Percentiles rank a stretch among this genome's conserved stretches.
These are phyloP conservation scores for Exobasidium cylindrosporum DNA, from an alignment of 1,284 basidiomycete species.

Conservation along the genomic window DNA sequence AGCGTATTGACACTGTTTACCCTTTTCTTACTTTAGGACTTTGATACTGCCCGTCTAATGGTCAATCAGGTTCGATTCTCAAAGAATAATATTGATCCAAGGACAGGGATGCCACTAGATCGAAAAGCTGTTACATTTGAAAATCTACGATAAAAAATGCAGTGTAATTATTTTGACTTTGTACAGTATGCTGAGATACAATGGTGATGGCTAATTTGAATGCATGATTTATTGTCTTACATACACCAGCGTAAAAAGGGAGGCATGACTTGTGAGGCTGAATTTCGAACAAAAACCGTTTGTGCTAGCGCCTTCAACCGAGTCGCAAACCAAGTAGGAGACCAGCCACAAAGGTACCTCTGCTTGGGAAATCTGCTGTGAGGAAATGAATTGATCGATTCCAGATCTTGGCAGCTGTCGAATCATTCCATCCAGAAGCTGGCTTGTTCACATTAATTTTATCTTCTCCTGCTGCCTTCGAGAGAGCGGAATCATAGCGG, in stretches of 20 bases:
- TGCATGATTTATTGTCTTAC: background rate
- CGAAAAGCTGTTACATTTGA: slow-evolving; percentile 44
- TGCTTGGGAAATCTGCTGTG: slow-evolving; percentile 83
- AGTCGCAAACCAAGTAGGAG: slow-evolving; percentile 59
- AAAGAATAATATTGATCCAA: slow-evolving; percentile 46
- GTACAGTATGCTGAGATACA: background rate
- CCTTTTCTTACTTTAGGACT: slow-evolving; percentile 23
- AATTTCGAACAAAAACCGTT: background rate
- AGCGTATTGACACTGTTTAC: background rate
- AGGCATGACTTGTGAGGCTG: background rate
- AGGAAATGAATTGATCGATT: slow-evolving; percentile 76
- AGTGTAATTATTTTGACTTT: background rate
- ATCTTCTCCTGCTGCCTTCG: slow-evolving; percentile 61
- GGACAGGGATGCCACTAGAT: slow-evolving; percentile 48
- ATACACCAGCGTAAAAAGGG: background rate
- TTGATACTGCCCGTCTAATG: slow-evolving; percentile 49
- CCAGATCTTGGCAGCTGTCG: slow-evolving; percentile 62
- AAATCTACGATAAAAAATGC: slow-evolving; percentile 10
- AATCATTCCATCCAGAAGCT: slow-evolving; percentile 13
- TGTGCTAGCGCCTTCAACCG: slow-evolving; percentile 55
- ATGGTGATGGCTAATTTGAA: background rate
- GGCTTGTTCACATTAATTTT: slow-evolving; percentile 1
- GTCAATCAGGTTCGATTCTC: slow-evolving; percentile 37
- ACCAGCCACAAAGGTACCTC: slow-evolving; percentile 61
- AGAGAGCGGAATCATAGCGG: slow-evolving; percentile 71